Evolutionary conservation across 768 basidiomycete genomes (phyloP).

Genomic region (Pholiota molesta): DNA sequence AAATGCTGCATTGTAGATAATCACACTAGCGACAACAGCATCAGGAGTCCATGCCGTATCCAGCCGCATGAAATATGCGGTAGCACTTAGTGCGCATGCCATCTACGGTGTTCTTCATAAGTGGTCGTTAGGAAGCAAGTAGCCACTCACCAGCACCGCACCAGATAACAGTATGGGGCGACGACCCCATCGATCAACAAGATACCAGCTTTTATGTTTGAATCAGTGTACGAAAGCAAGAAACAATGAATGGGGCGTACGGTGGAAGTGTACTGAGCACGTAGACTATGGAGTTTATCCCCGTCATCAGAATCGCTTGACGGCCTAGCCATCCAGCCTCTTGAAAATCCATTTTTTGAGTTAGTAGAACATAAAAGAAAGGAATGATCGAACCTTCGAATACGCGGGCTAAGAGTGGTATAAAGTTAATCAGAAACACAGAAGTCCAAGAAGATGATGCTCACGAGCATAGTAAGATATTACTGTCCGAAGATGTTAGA

Average conservation of each 20-base stretch:
- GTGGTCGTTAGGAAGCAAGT: background rate
- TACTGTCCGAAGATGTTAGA: conserved; percentile 44
- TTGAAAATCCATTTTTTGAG: conserved; percentile 29
- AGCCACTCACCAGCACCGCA: conserved; percentile 65
- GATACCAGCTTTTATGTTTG: conserved; percentile 70
- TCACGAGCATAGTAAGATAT: conserved; percentile 94
- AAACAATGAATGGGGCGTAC: conserved; percentile 42
- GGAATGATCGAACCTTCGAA: conserved; percentile 71
- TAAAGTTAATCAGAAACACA: background rate
- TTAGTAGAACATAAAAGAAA: background rate
- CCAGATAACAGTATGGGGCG: conserved; percentile 86
- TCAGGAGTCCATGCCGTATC: conserved; percentile 84
- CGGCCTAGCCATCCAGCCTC: conserved; percentile 96
- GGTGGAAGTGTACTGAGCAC: conserved; percentile 80
- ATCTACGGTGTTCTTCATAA: conserved; percentile 50
- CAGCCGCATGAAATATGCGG: conserved; percentile 93
- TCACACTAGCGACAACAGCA: conserved; percentile 86
- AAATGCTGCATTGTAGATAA: conserved; percentile 92
- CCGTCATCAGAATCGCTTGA: conserved; percentile 94
- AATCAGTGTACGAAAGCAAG: background rate
- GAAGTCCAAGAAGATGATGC: conserved; percentile 28
- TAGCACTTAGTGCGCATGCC: conserved; percentile 78
- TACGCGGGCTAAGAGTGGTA: conserved; percentile 62
- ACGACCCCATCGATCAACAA: conserved; percentile 90
- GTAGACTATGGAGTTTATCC: conserved; percentile 87